A percentile compares a stretch with the other conserved stretches of the same genome.
phyloP scores from a whole-genome alignment of 331 rosid species.

The Pyrus hybrid region DNA sequence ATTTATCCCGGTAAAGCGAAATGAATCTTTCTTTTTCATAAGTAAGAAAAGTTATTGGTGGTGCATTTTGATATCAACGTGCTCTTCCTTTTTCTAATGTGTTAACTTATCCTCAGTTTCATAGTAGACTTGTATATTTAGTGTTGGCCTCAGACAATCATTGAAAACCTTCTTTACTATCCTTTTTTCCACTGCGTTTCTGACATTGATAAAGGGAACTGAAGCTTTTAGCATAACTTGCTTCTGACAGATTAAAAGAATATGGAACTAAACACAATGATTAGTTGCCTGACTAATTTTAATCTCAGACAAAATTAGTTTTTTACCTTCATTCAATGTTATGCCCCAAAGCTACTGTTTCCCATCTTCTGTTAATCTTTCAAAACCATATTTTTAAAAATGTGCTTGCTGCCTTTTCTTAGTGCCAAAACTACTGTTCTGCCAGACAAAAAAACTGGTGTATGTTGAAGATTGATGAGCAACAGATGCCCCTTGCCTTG shows the following conservation, averaged over 20 bases:
- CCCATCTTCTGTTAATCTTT: too few relatives aligned
- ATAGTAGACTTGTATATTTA: neutral
- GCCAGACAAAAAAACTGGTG: too few relatives aligned
- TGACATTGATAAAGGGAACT: neutral
- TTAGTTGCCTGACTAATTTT: too few relatives aligned
- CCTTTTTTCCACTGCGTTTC: neutral
- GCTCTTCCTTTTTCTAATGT: neutral
- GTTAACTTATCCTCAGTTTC: neutral
- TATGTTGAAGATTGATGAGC: too few relatives aligned
- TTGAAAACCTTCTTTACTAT: neutral
- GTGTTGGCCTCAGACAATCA: neutral
- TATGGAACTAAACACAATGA: too few relatives aligned
- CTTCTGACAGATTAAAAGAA: neutral
- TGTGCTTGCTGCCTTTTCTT: too few relatives aligned
- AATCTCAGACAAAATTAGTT: too few relatives aligned
- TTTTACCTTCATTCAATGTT: neutral
- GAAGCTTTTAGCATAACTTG: neutral
- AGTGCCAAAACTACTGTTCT: too few relatives aligned
- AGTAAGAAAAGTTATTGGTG: neutral
- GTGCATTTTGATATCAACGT: neutral
- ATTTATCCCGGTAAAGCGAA: neutral
- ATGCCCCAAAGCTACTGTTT: neutral
- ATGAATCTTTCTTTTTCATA: neutral
- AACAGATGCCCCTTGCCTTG: too few relatives aligned
- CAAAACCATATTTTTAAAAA: too few relatives aligned